These are phyloP conservation scores for Pythium monospermum DNA, from an alignment of 352 stramenopile species.

Conservation along the genomic window DNA sequence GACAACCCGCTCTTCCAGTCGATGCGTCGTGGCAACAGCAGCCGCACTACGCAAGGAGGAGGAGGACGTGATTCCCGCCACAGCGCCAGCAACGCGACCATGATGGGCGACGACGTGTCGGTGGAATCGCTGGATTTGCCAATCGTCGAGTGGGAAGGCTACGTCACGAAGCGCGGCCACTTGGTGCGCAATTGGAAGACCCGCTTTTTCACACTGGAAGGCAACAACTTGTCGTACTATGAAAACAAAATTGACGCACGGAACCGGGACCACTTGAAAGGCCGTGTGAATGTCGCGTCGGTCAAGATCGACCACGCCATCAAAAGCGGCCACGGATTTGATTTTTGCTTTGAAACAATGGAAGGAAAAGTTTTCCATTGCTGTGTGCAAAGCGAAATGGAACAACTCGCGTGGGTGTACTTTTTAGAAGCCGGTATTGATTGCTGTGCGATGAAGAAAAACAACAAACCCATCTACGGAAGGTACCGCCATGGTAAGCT, in stretches of 20 bases:
- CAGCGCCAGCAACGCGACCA: slow-evolving; percentile 10
- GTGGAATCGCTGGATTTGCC: slow-evolving; percentile 83
- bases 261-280: slow-evolving; percentile 82
- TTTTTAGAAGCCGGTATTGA: slow-evolving; percentile 81
- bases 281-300: slow-evolving; percentile 70
- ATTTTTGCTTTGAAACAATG: slow-evolving; percentile 81
- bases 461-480: slow-evolving; percentile 80
- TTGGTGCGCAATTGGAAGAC: slow-evolving; percentile 87
- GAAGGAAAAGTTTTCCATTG: slow-evolving; percentile 85
- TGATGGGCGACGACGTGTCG: slow-evolving; percentile 38
- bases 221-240: slow-evolving; percentile 86
- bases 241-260: slow-evolving; percentile 86
- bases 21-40: slow-evolving; percentile 29
- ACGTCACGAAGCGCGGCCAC: slow-evolving; percentile 86
- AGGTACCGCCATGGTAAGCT: slow-evolving; percentile 63
- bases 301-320: slow-evolving; percentile 76
- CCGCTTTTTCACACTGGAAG: slow-evolving; percentile 85
- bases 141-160: slow-evolving; percentile 87
- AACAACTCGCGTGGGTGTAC: slow-evolving; percentile 82
- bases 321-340: slow-evolving; percentile 76
- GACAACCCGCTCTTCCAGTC: slow-evolving; percentile 49
- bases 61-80: slow-evolving; percentile 17
- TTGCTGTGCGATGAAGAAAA: slow-evolving; percentile 75
- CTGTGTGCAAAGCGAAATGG: slow-evolving; percentile 69
- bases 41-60: slow-evolving; percentile 33